A percentile compares a stretch with the other conserved stretches of the same genome.
phyloP scores from a whole-genome alignment of 2,329 filamentous ascomycete species.

The Stagonosporopsis cucurbitacearum region DNA sequence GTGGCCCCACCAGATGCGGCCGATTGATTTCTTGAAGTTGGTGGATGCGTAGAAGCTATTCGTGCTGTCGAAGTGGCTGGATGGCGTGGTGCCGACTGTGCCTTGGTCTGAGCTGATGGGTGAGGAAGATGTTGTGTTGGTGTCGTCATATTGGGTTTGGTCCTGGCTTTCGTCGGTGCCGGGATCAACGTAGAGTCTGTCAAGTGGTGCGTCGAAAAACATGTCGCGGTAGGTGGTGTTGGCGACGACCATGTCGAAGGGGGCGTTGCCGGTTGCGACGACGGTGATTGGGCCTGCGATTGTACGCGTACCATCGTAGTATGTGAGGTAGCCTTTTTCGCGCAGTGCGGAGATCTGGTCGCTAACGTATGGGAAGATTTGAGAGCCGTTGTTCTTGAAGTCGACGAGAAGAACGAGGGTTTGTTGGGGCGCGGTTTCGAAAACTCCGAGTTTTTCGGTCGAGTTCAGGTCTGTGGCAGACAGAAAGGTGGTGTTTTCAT shows the following conservation, averaged over 20 bases:
- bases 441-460: constrained; percentile 55
- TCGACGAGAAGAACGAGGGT: constrained; percentile 61
- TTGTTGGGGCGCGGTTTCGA: constrained; percentile 57
- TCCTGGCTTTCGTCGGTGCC: background rate
- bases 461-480: constrained; percentile 17
- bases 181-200: constrained; percentile 44
- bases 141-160: constrained; percentile 11
- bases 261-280: constrained; percentile 61
- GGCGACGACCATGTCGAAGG: constrained; percentile 55
- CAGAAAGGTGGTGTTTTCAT: constrained; percentile 49
- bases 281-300: constrained; percentile 57
- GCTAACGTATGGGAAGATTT: constrained; percentile 47
- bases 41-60: constrained; percentile 73
- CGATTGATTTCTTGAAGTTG: constrained; percentile 63
- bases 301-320: constrained; percentile 56
- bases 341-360: constrained; percentile 57
- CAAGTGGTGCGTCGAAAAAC: constrained; percentile 62
- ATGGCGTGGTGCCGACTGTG: constrained; percentile 48
- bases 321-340: constrained; percentile 57
- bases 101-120: constrained; percentile 51
- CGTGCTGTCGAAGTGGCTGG: constrained; percentile 49
- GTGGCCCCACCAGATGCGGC: constrained; percentile 56
- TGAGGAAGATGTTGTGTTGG: background rate
- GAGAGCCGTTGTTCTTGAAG: constrained; percentile 52
- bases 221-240: constrained; percentile 60